Conservation (phyloP, 129 eudicot genomes). For the Chrysanthemum seticuspe region DNA sequence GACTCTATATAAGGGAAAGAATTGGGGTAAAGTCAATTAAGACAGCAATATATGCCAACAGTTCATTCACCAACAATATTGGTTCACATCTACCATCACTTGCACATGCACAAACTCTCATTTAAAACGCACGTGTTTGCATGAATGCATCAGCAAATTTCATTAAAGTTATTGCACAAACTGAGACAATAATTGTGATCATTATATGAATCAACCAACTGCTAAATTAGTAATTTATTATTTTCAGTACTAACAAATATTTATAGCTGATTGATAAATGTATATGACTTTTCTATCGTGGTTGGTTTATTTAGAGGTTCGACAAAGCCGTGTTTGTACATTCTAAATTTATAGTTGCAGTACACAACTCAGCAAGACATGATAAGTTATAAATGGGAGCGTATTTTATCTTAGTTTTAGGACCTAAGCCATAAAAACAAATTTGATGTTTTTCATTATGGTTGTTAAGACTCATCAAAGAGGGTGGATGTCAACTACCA, state of each 20-base stretch:
- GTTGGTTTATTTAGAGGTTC: constrained; percentile 19
- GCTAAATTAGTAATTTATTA: constrained; percentile 8
- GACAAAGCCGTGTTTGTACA: constrained; percentile 1
- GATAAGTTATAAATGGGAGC: too few relatives aligned
- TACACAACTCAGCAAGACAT: too few relatives aligned
- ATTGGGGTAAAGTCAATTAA: constrained; percentile 8
- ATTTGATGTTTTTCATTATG: too few relatives aligned
- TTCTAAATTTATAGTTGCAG: not conserved
- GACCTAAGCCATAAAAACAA: too few relatives aligned
- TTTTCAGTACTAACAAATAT: not conserved
- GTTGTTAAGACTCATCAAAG: too few relatives aligned
- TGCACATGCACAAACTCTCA: constrained; percentile 21
- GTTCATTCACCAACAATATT: constrained; percentile 15
- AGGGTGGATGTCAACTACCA: too few relatives aligned
- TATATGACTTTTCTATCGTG: not conserved
- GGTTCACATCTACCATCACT: constrained; percentile 17
- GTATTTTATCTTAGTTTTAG: too few relatives aligned
- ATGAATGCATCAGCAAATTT: constrained; percentile 7
- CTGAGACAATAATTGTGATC: constrained; percentile 15
- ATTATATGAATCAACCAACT: constrained; percentile 28
- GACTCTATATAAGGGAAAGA: constrained; percentile 26
- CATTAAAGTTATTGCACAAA: constrained; percentile 1
- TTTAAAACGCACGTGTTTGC: constrained; percentile 23
- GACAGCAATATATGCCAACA: constrained; percentile 18
- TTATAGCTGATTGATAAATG: constrained; percentile 14